phyloP scores from a whole-genome alignment of 345 rosid species.

The Microthlaspi erraticum region DNA sequence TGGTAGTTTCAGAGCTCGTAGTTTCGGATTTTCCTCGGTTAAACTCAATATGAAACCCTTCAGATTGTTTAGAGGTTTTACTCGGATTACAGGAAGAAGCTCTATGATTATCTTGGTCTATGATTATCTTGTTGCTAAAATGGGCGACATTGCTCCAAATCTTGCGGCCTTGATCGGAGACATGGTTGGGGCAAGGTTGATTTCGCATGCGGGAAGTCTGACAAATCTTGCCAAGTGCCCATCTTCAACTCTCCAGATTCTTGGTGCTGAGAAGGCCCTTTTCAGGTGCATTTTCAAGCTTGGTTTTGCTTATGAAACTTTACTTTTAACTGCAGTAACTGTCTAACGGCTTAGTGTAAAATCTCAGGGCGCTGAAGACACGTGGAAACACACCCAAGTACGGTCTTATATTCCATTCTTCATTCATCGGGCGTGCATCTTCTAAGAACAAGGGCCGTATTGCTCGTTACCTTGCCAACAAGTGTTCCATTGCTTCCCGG shows the following conservation, averaged over 20 bases:
- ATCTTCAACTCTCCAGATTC: slow-evolving; percentile 97
- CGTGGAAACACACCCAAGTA: slow-evolving; percentile 95
- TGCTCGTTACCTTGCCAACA: slow-evolving; percentile 96
- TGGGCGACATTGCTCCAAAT: slow-evolving; percentile 96
- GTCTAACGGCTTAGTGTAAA: slow-evolving; percentile 6
- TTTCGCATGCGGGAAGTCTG: slow-evolving; percentile 98
- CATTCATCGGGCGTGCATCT: slow-evolving; percentile 89
- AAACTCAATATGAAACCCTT: too few relatives aligned
- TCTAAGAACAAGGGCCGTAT: slow-evolving; percentile 93
- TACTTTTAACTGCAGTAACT: neutral
- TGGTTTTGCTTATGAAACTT: neutral
- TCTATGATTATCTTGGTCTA: too few relatives aligned
- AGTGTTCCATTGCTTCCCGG: slow-evolving; percentile 93
- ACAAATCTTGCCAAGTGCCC: slow-evolving; percentile 97
- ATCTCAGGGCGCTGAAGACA: slow-evolving; percentile 85
- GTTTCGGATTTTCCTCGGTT: too few relatives aligned
- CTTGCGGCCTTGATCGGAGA: slow-evolving; percentile 92
- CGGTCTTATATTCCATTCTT: slow-evolving; percentile 92
- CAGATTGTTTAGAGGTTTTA: too few relatives aligned
- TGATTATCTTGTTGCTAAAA: slow-evolving; percentile 87
- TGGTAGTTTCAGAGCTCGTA: too few relatives aligned
- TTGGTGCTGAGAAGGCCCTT: slow-evolving; percentile 94
- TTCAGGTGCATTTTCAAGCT: slow-evolving; percentile 60
- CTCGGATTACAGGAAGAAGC: slow-evolving; percentile 89
- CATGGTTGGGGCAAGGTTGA: slow-evolving; percentile 89